Conservation (phyloP, 768 basidiomycete species). For the Rhodotorula taiwanensis region DNA sequence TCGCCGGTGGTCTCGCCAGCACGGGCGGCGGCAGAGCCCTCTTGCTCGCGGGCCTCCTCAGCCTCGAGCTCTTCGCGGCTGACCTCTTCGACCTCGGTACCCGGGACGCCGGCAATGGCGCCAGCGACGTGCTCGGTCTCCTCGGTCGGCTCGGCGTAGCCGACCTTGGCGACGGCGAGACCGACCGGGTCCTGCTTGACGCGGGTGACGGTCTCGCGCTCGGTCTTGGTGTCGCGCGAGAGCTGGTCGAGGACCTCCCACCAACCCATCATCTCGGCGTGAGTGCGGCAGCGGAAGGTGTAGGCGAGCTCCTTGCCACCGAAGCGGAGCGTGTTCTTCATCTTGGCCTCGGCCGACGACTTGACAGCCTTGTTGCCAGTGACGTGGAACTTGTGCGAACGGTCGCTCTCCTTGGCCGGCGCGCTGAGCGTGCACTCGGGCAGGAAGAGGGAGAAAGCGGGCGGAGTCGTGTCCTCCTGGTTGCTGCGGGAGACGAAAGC, state of each 20-base stretch:
- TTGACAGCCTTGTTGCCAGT: slow-evolving; percentile 6
- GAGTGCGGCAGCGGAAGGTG: slow-evolving; percentile 38
- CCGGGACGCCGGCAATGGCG: slow-evolving; percentile 16
- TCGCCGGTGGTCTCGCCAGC: background rate
- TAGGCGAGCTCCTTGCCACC: slow-evolving; percentile 38
- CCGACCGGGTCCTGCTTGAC: slow-evolving; percentile 25
- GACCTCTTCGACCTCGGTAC: background rate
- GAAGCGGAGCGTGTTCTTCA: slow-evolving; percentile 36
- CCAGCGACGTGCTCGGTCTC: background rate
- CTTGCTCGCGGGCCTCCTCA: background rate
- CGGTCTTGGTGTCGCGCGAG: slow-evolving; percentile 35
- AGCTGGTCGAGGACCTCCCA: slow-evolving; percentile 35
- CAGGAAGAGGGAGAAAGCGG: slow-evolving; percentile 42
- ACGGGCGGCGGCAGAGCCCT: background rate
- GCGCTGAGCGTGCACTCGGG: slow-evolving; percentile 41
- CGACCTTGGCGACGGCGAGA: slow-evolving; percentile 28
- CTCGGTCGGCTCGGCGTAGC: slow-evolving; percentile 9
- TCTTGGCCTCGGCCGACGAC: slow-evolving; percentile 14
- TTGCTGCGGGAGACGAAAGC: slow-evolving; percentile 39
- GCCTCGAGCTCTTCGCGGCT: slow-evolving; percentile 1
- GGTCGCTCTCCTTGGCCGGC: slow-evolving; percentile 30
- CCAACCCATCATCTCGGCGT: slow-evolving; percentile 35
- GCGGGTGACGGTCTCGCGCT: background rate
- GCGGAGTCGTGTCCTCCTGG: slow-evolving; percentile 30
- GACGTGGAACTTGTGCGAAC: slow-evolving; percentile 28